phyloP scores from a whole-genome alignment of 352 stramenopile species.

The Globisporangium solare region DNA sequence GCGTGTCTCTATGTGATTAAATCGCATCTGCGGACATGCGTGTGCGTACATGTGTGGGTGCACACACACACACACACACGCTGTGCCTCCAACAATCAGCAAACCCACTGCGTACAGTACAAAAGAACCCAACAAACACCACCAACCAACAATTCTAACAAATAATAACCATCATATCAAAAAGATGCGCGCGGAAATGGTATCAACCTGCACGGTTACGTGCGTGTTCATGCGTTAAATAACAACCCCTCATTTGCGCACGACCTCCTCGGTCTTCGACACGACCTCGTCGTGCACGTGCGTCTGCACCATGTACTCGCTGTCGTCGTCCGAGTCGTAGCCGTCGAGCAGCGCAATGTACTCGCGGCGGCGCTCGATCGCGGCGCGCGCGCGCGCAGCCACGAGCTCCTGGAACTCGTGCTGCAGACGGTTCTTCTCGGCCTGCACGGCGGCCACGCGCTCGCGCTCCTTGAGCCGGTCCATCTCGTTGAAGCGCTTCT shows the following conservation, averaged over 20 bases:
- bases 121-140: too few species aligned
- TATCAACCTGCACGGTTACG: too few species aligned
- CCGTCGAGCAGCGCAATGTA: conserved; percentile 69
- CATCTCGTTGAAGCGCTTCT: conserved; percentile 87
- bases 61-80: too few species aligned
- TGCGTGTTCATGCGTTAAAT: too few species aligned
- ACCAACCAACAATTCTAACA: too few species aligned
- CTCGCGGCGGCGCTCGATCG: conserved; percentile 31
- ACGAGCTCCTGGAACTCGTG: conserved; percentile 74
- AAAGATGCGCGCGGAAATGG: too few species aligned
- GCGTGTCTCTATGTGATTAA: background rate
- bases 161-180: too few species aligned
- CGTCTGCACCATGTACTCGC: conserved; percentile 80
- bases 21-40: too few species aligned
- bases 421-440: conserved; percentile 64
- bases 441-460: conserved; percentile 52
- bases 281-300: conserved; percentile 73
- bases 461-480: conserved; percentile 82
- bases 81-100: too few species aligned
- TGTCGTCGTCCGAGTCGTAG: conserved; percentile 82
- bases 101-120: too few species aligned
- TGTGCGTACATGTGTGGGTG: too few species aligned
- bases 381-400: conserved; percentile 27
- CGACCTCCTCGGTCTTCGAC: conserved; percentile 62
- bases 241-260: conserved; percentile 36